Percentiles rank a stretch among this genome's conserved stretches.
Conservation (phyloP, 2,329 filamentous ascomycete genomes). For the Dactylellina haptotyla region DNA sequence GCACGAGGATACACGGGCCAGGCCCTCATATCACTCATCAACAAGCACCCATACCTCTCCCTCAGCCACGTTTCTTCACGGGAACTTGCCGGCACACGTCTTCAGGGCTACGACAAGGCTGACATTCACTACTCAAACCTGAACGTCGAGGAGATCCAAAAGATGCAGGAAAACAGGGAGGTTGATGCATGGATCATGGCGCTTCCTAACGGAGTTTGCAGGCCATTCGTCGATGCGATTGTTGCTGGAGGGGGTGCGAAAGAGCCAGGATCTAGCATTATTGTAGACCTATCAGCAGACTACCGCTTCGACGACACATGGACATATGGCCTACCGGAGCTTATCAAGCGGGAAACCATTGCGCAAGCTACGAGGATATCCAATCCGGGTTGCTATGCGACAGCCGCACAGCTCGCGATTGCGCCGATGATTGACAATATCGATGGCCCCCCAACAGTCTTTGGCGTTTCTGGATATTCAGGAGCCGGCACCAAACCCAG, state of each 20-base stretch:
- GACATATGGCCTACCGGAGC: constrained; percentile 91
- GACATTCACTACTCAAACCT: constrained; percentile 93
- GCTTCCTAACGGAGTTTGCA: constrained; percentile 92
- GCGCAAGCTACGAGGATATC: constrained; percentile 81
- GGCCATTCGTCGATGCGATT: constrained; percentile 90
- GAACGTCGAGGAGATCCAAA: constrained; percentile 82
- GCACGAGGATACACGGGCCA: constrained; percentile 95
- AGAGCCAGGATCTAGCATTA: constrained; percentile 73
- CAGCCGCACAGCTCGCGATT: constrained; percentile 88
- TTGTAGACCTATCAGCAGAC: constrained; percentile 95
- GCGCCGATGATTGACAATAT: constrained; percentile 82
- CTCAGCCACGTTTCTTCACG: constrained; percentile 91
- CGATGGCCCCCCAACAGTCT: constrained; percentile 80
- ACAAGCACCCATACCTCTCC: constrained; percentile 88
- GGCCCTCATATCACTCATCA: constrained; percentile 85
- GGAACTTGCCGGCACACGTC: constrained; percentile 84
- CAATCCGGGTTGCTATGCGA: constrained; percentile 96
- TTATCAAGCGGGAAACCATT: constrained; percentile 80
- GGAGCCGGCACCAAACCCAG: constrained; percentile 94
- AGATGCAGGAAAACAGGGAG: constrained; percentile 83
- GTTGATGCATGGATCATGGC: constrained; percentile 99
- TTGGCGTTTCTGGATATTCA: constrained; percentile 92
- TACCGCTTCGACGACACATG: constrained; percentile 86
- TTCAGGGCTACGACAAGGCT: constrained; percentile 85
- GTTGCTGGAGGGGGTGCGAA: constrained; percentile 67